These are phyloP conservation scores for Cytospora schulzeri DNA, from an alignment of 2,329 filamentous ascomycete species.

Conservation along the genomic window DNA sequence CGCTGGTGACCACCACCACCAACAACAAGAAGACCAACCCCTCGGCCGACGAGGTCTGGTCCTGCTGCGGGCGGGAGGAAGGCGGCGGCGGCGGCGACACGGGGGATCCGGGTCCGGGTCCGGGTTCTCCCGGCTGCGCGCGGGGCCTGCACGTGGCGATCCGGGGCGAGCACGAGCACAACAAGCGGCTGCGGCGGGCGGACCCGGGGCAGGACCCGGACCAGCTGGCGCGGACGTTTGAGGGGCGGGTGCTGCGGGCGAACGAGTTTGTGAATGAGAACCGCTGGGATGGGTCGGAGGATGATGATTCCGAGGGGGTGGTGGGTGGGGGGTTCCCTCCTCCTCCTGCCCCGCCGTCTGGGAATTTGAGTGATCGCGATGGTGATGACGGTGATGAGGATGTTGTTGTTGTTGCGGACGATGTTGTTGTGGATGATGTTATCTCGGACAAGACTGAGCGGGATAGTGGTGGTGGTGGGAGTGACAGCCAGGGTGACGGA, in stretches of 20 bases:
- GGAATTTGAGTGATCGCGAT: background rate
- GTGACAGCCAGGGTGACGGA: background rate
- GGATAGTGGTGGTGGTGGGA: conserved; percentile 9
- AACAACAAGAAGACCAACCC: no score
- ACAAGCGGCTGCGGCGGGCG: conserved; percentile 7
- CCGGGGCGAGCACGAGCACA: conserved; percentile 7
- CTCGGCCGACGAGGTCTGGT: no score
- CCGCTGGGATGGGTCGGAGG: background rate
- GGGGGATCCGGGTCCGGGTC: conserved; percentile 2
- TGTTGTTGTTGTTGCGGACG: no score
- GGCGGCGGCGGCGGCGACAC: no score
- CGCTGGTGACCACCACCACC: background rate
- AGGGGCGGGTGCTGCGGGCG: conserved; percentile 19
- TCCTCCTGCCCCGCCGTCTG: no score
- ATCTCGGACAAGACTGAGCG: conserved; percentile 16
- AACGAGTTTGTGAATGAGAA: conserved; percentile 26
- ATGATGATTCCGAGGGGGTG: background rate
- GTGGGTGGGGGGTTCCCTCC: no score
- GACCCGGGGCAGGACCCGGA: conserved; percentile 2
- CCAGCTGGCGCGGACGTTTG: conserved; percentile 13
- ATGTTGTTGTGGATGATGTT: background rate
- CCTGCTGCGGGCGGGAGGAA: no score
- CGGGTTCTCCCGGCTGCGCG: conserved; percentile 19
- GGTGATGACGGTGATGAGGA: no score
- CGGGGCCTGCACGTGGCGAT: conserved; percentile 20